These are phyloP conservation scores for Xylaria castorea DNA, from an alignment of 495 filamentous ascomycete genomes.

Conservation along the genomic window DNA sequence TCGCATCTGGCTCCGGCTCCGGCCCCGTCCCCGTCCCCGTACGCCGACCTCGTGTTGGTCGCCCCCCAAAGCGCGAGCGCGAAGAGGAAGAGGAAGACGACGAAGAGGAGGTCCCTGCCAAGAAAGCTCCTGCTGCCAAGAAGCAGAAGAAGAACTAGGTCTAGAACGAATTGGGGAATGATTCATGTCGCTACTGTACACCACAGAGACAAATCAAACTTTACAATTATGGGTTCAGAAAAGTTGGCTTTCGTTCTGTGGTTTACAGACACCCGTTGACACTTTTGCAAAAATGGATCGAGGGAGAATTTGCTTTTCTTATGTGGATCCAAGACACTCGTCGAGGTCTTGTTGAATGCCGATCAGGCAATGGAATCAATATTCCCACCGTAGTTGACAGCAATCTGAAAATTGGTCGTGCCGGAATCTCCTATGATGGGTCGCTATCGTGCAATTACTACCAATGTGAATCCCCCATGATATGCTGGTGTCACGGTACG, in stretches of 20 bases:
- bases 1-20: not conserved
- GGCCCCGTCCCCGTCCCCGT: not conserved
- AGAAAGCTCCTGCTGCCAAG: not conserved
- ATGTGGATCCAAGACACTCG: not conserved
- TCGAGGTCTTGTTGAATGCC: not conserved
- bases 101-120: not conserved
- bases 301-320: not conserved
- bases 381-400: not conserved
- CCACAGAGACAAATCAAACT: not conserved
- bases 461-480: not conserved
- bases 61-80: not conserved
- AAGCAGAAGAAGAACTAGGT: not conserved
- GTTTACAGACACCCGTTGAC: not conserved
- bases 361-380: not conserved
- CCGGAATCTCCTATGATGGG: not conserved
- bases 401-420: not conserved
- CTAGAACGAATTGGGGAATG: not conserved
- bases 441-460: not conserved
- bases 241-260: not conserved
- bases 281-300: not conserved
- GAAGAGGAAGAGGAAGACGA: not conserved
- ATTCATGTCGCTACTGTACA: not conserved
- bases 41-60: not conserved
- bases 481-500: no score
- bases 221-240: not conserved